These are phyloP conservation scores for Leonotis leonurus DNA, from an alignment of 257 asterid species.

Conservation along the genomic window DNA sequence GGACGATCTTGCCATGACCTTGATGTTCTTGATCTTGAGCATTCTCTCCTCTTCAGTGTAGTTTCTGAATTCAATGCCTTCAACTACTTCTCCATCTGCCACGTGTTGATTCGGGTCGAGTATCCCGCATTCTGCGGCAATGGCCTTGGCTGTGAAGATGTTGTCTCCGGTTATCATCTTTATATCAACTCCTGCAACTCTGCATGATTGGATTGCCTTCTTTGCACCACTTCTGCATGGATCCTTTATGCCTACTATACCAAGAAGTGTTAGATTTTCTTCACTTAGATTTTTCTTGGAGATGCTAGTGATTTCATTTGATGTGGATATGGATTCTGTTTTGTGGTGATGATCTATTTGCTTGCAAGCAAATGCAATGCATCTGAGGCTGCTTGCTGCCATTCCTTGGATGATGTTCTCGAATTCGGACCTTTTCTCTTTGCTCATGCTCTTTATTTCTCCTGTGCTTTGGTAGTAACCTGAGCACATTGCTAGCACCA, in stretches of 20 bases:
- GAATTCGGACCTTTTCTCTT: slow-evolving; percentile 24
- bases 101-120: slow-evolving; percentile 21
- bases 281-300: slow-evolving; percentile 17
- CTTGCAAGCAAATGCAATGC: slow-evolving; percentile 55
- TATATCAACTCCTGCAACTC: slow-evolving; percentile 47
- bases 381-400: slow-evolving; percentile 45
- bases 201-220: slow-evolving; percentile 44
- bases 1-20: slow-evolving; percentile 63
- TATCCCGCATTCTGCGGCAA: slow-evolving; percentile 62
- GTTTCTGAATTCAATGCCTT: slow-evolving; percentile 43
- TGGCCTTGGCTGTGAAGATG: slow-evolving; percentile 51
- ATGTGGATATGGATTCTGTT: neutral
- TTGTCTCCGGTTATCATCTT: slow-evolving; percentile 63
- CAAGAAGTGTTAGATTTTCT: slow-evolving; percentile 36
- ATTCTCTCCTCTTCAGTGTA: slow-evolving; percentile 32
- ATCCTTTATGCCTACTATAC: slow-evolving; percentile 46
- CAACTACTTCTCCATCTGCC: slow-evolving; percentile 31
- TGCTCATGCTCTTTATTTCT: slow-evolving; percentile 17
- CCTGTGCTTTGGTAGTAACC: slow-evolving; percentile 29
- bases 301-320: neutral
- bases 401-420: slow-evolving; percentile 34
- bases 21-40: slow-evolving; percentile 29
- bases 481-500: slow-evolving; percentile 45
- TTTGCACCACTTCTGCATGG: slow-evolving; percentile 48
- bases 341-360: neutral